Percentiles rank a stretch among this genome's conserved stretches.
Conservation (phyloP, 164 flowering plant species). For the Magnolia kwangsiensis region DNA sequence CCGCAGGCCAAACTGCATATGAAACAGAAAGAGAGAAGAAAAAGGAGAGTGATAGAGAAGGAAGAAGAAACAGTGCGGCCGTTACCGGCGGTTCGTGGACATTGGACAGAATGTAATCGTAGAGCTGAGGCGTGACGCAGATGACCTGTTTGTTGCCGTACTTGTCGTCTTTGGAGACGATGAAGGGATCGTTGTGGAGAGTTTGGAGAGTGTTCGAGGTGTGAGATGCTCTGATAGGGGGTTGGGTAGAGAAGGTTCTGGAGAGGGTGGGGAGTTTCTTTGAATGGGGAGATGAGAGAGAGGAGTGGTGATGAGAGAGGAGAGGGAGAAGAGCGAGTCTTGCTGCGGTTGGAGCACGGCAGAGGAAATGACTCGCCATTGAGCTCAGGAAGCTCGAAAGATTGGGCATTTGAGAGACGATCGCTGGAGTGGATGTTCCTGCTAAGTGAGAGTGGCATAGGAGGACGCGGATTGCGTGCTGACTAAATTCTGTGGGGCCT, state of each 20-base stretch:
- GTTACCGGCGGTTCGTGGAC: conserved; percentile 34
- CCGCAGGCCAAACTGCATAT: not conserved
- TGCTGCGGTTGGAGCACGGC: not conserved
- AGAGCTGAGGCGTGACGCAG: conserved; percentile 31
- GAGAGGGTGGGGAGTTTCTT: not conserved
- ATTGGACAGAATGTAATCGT: conserved; percentile 28
- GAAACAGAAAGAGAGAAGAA: not conserved
- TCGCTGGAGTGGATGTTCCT: too few relatives aligned
- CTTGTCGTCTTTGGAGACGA: conserved; percentile 15
- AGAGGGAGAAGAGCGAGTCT: not conserved
- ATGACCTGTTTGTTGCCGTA: conserved; percentile 32
- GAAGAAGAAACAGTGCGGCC: not conserved
- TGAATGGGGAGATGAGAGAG: not conserved
- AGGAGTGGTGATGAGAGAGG: not conserved
- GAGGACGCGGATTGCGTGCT: too few relatives aligned
- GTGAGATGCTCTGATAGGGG: conserved; percentile 4
- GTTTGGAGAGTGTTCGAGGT: not conserved
- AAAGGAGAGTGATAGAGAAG: not conserved
- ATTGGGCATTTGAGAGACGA: not conserved
- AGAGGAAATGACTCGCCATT: not conserved
- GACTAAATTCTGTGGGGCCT: too few relatives aligned
- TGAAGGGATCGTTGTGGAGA: conserved; percentile 3
- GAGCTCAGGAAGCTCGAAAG: not conserved
- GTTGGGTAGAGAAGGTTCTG: not conserved
- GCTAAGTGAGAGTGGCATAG: too few relatives aligned